Evolutionary conservation across 495 filamentous ascomycete genomes (phyloP).

Genomic region (Penicillium soppii): DNA sequence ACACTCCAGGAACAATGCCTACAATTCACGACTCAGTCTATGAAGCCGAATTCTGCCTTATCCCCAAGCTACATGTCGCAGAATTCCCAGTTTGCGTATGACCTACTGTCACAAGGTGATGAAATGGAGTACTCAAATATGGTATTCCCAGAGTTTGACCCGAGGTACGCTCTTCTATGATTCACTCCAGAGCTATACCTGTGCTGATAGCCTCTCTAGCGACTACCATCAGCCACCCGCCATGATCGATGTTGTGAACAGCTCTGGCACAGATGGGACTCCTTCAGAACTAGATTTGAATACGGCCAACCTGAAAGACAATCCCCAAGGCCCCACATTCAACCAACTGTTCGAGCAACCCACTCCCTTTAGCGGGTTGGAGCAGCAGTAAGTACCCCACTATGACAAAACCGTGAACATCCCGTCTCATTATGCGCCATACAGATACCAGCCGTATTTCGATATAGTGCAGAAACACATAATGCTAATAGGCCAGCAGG

Average conservation of each 20-base stretch:
- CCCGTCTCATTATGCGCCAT: neutral
- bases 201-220: neutral
- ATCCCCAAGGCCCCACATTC: neutral
- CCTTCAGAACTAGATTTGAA: neutral
- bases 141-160: neutral
- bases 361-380: neutral
- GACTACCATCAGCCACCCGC: neutral
- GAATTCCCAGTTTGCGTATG: neutral
- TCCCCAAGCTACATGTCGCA: neutral
- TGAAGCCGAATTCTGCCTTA: neutral
- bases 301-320: neutral
- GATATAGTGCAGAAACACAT: neutral
- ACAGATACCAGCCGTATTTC: neutral
- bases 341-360: neutral
- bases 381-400: neutral
- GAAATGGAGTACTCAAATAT: neutral
- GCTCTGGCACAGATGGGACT: neutral
- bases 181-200: neutral
- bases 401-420: neutral
- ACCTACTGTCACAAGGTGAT: neutral
- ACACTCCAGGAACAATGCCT: neutral
- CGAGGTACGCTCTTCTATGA: neutral
- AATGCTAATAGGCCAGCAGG: neutral
- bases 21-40: neutral
- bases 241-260: neutral